Base-by-base conservation (phyloP, 2,329 filamentous ascomycete species). In the Xylaria sp. region DNA sequence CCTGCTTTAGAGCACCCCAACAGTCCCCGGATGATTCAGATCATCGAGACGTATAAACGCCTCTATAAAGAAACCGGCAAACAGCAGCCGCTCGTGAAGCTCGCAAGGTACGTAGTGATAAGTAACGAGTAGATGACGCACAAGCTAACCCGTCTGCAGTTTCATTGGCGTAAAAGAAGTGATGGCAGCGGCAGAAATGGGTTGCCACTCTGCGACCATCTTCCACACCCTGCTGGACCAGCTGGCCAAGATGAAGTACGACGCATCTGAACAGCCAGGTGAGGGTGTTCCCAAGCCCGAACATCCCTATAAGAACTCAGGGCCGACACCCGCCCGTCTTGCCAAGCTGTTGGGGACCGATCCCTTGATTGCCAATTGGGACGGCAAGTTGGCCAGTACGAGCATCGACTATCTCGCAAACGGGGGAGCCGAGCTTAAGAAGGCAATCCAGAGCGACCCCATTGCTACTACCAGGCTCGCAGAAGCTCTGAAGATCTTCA, bases 11-110 rank as follows among this genome's bases (percentile, higher is more conserved):
- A 84, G 63, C 83, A 85, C 65, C 80, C 83, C 31, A 84, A 82
- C 75, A 81, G 82, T 7, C 75, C 82, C 0, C 79, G 83, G 17
- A 73, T 84, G n/a, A 65, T 84, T 22, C 82, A 84, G 68, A 85
- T 85, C 49, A 74, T 84, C 17, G 80, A 84, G 65, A 81, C 78
- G 0, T 85, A 84, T 74, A 79, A 77, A 64, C 77, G 76, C 2
- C 77, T 84, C 22, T 82, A 82, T 65, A 79, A 78, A 56, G 79
- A 82, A 82, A 85, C 82, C 0, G 83, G 83, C n/a, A 79, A 80
- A 64, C 78, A 81, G 58, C 83, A 85, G 73, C 83, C 84, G 1
- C 74, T 83, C 11, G 69, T 85, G 15, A 85, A 84, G 72, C 81
- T 81, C 47, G 82, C 82, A 3, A 82, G 81, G 55, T 55, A 63